phyloP scores from a whole-genome alignment of 495 filamentous ascomycete genomes.

The Hypoxylon fragiforme region DNA sequence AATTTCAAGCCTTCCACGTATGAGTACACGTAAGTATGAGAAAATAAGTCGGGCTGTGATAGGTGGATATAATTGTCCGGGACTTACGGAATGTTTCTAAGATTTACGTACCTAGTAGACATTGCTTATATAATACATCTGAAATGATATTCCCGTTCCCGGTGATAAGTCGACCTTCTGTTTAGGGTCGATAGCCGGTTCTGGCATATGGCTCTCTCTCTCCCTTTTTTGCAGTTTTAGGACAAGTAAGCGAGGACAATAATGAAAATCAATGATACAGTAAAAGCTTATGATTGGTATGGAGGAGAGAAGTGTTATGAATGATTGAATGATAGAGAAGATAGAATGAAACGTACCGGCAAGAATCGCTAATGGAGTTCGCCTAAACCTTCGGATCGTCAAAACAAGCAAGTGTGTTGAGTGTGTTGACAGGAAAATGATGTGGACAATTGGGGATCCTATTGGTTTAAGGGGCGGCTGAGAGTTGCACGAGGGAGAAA shows the following conservation, averaged over 20 bases:
- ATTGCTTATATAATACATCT: constrained; percentile 30
- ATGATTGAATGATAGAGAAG: neutral
- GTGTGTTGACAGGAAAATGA: constrained; percentile 6
- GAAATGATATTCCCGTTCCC: constrained; percentile 2
- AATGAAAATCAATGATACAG: constrained; percentile 1
- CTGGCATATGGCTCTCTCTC: neutral
- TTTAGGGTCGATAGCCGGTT: constrained; percentile 16
- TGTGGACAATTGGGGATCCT: constrained; percentile 10
- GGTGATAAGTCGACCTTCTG: constrained; percentile 9
- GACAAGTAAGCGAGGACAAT: constrained; percentile 18
- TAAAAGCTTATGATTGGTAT: too few relatives aligned
- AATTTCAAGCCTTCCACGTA: neutral
- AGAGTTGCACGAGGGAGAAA: constrained; percentile 22
- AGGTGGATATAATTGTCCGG: neutral
- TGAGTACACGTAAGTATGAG: neutral
- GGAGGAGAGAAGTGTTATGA: neutral
- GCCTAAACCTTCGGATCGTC: constrained; percentile 35
- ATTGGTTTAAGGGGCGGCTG: constrained; percentile 21
- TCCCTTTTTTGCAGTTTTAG: constrained; percentile 4
- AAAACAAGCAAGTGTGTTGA: constrained; percentile 34
- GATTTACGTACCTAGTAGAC: constrained; percentile 3
- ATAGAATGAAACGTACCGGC: constrained; percentile 9
- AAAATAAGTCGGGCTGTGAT: neutral
- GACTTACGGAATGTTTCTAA: constrained; percentile 5
- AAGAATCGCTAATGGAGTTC: constrained; percentile 29